Evolutionary conservation across 805 yeast genomes (phyloP).

Genomic region (Metschnikowia noctiluminum): DNA sequence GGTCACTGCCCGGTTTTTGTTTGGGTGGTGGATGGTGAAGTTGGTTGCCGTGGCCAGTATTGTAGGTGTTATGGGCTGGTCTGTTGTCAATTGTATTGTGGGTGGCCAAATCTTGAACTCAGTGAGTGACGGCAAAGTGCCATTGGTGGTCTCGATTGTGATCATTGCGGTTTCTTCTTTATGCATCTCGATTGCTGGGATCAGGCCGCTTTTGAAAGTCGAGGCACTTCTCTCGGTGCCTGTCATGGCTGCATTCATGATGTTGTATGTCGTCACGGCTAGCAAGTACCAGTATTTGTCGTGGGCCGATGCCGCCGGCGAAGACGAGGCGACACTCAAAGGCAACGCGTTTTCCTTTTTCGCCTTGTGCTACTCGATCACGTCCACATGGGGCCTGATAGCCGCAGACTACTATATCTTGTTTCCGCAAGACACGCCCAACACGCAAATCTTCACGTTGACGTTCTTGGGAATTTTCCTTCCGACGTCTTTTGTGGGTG

Average conservation of each 20-base stretch:
- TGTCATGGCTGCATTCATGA: conserved; percentile 60
- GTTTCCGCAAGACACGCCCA: conserved; percentile 69
- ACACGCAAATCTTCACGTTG: conserved; percentile 48
- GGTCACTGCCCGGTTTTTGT: conserved; percentile 75
- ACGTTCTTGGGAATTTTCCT: conserved; percentile 65
- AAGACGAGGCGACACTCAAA: conserved; percentile 35
- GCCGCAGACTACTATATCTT: conserved; percentile 82
- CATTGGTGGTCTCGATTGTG: conserved; percentile 70
- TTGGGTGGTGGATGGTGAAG: conserved; percentile 85
- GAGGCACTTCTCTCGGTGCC: conserved; percentile 70
- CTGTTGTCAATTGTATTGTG: conserved; percentile 83
- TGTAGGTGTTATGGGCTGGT: conserved; percentile 86
- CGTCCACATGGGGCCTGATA: conserved; percentile 86
- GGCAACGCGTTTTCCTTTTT: conserved; percentile 77
- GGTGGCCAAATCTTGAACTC: conserved; percentile 81
- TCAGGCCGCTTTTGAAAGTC: conserved; percentile 62
- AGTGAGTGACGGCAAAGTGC: conserved; percentile 61
- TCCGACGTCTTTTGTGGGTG: conserved; percentile 76
- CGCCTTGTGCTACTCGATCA: conserved; percentile 69
- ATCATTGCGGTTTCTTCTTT: conserved; percentile 65
- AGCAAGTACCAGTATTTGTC: conserved; percentile 40
- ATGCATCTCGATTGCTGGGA: conserved; percentile 73
- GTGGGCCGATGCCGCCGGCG: conserved; percentile 18
- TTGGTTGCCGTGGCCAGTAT: conserved; percentile 69
- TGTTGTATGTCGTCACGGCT: conserved; percentile 63